Conservation (phyloP, 345 rosid genomes). For the Populus nigra region DNA sequence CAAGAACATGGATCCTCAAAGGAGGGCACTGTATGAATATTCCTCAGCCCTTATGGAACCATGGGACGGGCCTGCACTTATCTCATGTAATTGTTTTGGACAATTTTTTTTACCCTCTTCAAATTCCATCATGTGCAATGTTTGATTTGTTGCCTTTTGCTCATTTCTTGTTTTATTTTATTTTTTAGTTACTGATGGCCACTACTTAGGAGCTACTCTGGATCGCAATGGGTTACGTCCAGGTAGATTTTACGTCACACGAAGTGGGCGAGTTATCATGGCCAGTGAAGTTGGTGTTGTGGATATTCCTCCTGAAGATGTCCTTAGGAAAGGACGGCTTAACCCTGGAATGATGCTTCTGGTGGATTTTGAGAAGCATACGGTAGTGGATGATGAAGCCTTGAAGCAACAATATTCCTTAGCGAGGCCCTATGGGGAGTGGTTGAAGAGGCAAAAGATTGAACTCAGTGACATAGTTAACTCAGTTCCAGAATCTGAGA, state of each 20-base stretch:
- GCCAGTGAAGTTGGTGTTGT: constrained; percentile 99
- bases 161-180: constrained; percentile 5
- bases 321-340: constrained; percentile 90
- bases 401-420: constrained; percentile 89
- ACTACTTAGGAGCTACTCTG: constrained; percentile 94
- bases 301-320: constrained; percentile 90
- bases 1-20: constrained; percentile 82
- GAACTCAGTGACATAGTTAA: constrained; percentile 67
- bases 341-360: constrained; percentile 99
- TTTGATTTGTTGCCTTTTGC: not conserved
- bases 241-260: constrained; percentile 88
- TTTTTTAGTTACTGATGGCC: constrained; percentile 93
- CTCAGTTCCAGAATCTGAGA: constrained; percentile 64
- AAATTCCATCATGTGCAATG: not conserved
- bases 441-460: constrained; percentile 88
- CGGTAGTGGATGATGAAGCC: constrained; percentile 93
- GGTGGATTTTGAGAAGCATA: constrained; percentile 93
- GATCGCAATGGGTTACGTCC: constrained; percentile 99
- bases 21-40: constrained; percentile 80
- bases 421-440: constrained; percentile 87
- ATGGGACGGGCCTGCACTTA: constrained; percentile 99
- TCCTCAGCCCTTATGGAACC: constrained; percentile 97
- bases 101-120: not conserved
- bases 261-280: constrained; percentile 90
- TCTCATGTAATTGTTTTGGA: constrained; percentile 67